Percentiles rank a stretch among this genome's conserved stretches.
Conservation (phyloP, 2,329 filamentous ascomycete genomes). For the Aspergillus sclerotialis region DNA sequence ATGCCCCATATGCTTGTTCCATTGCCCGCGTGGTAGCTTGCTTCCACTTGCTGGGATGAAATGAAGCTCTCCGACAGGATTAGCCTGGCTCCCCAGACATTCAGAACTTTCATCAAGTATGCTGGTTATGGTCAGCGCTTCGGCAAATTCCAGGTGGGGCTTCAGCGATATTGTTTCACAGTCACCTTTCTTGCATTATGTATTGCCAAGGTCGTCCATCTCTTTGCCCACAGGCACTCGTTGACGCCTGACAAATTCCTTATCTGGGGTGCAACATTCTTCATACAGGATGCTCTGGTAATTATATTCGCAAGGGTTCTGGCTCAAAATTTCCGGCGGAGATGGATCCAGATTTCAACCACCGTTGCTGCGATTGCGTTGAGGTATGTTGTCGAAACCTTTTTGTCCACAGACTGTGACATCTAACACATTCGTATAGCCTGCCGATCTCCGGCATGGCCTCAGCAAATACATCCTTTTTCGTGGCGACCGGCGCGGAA, state of each 20-base stretch:
- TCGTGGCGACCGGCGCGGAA: conserved; percentile 26
- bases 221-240: conserved; percentile 21
- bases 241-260: conserved; percentile 16
- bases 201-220: conserved; percentile 19
- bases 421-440: conserved; percentile 14
- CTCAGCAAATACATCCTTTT: conserved; percentile 27
- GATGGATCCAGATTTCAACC: conserved; percentile 10
- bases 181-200: conserved; percentile 20
- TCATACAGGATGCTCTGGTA: conserved; percentile 22
- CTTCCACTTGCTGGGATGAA: too few species aligned
- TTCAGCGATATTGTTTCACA: conserved; percentile 24
- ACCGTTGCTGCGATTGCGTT: conserved; percentile 20
- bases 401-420: too few species aligned
- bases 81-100: neutral
- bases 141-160: conserved; percentile 20
- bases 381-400: conserved; percentile 20
- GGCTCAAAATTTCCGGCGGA: conserved; percentile 16
- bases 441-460: conserved; percentile 26
- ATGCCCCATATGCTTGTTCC: too few species aligned
- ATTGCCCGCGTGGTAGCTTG: too few species aligned
- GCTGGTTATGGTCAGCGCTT: conserved; percentile 3
- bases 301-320: conserved; percentile 17
- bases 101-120: neutral
- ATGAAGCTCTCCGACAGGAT: neutral
- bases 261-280: conserved; percentile 22